A percentile compares a stretch with the other conserved stretches of the same genome.
These are phyloP conservation scores for Spencermartinsiella europaea DNA, from an alignment of 805 yeast genomes.

Conservation along the genomic window DNA sequence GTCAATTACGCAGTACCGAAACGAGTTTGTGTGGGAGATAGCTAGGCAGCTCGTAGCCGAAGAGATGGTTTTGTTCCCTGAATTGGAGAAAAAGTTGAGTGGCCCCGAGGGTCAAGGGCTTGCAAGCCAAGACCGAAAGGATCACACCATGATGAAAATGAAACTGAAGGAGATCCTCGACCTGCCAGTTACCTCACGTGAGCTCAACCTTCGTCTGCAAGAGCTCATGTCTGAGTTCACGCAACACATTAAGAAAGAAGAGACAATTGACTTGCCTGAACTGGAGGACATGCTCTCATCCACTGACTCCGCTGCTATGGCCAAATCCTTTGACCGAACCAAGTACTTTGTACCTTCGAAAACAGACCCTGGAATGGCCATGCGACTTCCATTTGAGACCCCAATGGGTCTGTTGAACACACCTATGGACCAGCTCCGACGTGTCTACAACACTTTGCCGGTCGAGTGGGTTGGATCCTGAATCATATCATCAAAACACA, in stretches of 20 bases:
- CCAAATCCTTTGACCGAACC: conserved; percentile 1
- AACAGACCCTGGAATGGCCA: neutral
- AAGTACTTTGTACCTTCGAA: conserved; percentile 3
- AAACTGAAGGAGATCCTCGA: neutral
- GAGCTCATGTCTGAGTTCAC: conserved; percentile 1
- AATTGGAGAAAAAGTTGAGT: neutral
- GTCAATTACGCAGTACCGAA: conserved; percentile 1
- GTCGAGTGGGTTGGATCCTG: neutral
- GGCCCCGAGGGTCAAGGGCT: neutral
- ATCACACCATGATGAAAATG: neutral
- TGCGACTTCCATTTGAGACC: conserved; percentile 3
- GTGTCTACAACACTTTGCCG: neutral
- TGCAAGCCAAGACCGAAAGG: conserved; percentile 1
- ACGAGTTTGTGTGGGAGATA: conserved; percentile 2
- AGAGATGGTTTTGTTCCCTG: conserved; percentile 3
- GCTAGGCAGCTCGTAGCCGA: conserved; percentile 4
- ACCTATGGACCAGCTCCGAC: conserved; percentile 1
- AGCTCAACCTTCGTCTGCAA: neutral
- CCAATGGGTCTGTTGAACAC: neutral
- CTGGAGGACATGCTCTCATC: neutral
- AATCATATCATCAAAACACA: too few species aligned
- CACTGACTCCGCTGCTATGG: neutral
- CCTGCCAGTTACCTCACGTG: neutral
- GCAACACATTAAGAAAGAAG: conserved; percentile 2
- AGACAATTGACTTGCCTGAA: neutral